A percentile compares a stretch with the other conserved stretches of the same genome.
These are phyloP conservation scores for Thymus quinquecostatus DNA, from an alignment of 257 asterid genomes.

Conservation along the genomic window DNA sequence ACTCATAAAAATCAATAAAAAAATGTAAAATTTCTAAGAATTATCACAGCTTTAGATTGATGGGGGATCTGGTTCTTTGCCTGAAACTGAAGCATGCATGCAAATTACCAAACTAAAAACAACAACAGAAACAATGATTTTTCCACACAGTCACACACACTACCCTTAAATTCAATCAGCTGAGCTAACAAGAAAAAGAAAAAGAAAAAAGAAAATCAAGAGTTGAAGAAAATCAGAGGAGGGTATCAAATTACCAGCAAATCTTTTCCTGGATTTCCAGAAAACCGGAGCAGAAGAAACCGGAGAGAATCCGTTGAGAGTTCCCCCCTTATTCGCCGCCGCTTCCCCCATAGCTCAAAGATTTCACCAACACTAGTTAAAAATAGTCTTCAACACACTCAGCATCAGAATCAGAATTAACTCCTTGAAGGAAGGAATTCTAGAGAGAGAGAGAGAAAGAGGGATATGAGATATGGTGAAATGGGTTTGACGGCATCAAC, in stretches of 20 bases:
- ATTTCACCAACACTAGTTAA: neutral
- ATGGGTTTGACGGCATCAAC: conserved; percentile 38
- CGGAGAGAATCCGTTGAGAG: conserved; percentile 65
- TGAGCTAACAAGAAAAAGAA: neutral
- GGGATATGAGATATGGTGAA: conserved; percentile 15
- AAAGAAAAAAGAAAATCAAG: conserved; percentile 7
- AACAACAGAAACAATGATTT: neutral
- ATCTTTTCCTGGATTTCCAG: conserved; percentile 87
- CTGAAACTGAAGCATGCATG: conserved; percentile 27
- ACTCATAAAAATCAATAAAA: neutral
- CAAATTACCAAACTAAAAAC: conserved; percentile 13
- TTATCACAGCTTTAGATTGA: neutral
- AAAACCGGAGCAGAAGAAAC: conserved; percentile 74
- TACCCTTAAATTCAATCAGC: neutral
- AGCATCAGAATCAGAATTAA: conserved; percentile 5
- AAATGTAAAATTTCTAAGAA: neutral
- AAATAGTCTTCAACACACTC: neutral
- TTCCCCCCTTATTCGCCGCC: conserved; percentile 37
- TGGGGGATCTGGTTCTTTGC: conserved; percentile 10
- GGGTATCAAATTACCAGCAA: conserved; percentile 38
- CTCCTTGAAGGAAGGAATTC: neutral
- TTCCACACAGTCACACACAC: neutral
- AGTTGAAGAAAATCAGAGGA: neutral
- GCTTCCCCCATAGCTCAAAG: conserved; percentile 46
- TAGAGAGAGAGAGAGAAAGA: conserved; percentile 28